Evolutionary conservation across 139 green algal genomes (phyloP).

Genomic region (Dunaliella primolecta): DNA sequence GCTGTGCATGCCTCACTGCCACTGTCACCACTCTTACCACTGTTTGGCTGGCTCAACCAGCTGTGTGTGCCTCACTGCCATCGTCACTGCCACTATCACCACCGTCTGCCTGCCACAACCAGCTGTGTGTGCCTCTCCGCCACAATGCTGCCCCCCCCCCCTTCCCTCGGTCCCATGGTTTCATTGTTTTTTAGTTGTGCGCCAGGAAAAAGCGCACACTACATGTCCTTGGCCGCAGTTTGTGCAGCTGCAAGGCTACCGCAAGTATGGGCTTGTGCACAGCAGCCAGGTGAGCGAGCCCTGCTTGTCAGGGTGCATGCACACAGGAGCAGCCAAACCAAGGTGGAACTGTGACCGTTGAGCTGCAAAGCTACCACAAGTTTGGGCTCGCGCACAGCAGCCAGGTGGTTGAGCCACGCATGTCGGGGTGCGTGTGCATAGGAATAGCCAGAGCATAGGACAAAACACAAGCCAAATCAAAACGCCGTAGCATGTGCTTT

Average conservation of each 20-base stretch:
- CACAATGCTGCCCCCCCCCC: no score
- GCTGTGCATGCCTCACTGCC: no score
- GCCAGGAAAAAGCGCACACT: no score
- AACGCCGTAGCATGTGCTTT: background rate
- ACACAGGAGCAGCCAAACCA: background rate
- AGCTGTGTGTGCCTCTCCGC: no score
- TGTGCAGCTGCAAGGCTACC: slow-evolving; percentile 59
- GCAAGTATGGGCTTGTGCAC: slow-evolving; percentile 63
- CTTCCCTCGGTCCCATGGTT: no score
- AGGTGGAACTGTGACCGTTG: background rate
- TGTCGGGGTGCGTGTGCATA: background rate
- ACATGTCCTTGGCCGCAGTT: no score
- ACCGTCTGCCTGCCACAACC: no score
- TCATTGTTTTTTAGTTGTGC: no score
- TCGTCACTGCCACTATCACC: no score
- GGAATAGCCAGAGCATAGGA: background rate
- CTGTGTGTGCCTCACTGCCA: no score
- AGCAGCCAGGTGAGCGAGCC: slow-evolving; percentile 51
- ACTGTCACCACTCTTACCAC: no score
- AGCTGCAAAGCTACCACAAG: slow-evolving; percentile 54
- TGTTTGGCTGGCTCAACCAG: no score
- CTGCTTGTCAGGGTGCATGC: background rate
- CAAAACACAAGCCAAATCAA: background rate
- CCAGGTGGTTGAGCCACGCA: slow-evolving; percentile 43
- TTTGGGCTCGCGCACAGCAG: slow-evolving; percentile 61